phyloP scores from a whole-genome alignment of 257 asterid genomes.

The Nicotiana paniculata region DNA sequence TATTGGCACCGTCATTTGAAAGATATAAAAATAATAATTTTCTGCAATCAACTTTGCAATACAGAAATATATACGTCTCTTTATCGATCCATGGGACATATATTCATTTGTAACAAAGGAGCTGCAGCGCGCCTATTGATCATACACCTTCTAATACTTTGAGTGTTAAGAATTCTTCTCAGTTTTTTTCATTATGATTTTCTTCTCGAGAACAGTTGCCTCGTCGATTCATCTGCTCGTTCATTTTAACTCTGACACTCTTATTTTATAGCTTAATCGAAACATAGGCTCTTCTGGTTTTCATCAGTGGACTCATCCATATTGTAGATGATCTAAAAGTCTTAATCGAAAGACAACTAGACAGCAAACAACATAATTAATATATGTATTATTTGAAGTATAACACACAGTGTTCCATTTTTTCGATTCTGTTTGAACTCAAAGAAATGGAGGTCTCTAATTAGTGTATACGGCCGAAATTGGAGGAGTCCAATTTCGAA shows the following conservation, averaged over 20 bases:
- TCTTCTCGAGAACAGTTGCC: too few relatives aligned
- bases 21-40: too few relatives aligned
- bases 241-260: neutral
- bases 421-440: neutral
- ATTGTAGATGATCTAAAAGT: too few relatives aligned
- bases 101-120: neutral
- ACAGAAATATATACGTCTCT: neutral
- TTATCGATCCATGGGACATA: neutral
- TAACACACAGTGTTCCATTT: neutral
- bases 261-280: too few relatives aligned
- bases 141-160: neutral
- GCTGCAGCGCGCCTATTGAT: neutral
- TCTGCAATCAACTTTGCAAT: neutral
- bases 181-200: too few relatives aligned
- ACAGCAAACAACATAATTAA: neutral
- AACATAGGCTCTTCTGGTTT: too few relatives aligned
- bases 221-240: too few relatives aligned
- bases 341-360: neutral
- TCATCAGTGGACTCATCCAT: too few relatives aligned
- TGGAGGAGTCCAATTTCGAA: too few relatives aligned
- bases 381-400: neutral
- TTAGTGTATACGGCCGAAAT: too few relatives aligned
- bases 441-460: neutral
- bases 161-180: neutral
- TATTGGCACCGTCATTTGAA: too few relatives aligned